Base-by-base conservation (phyloP, 306 rosid species). In the Dalbergia cultrata region DNA sequence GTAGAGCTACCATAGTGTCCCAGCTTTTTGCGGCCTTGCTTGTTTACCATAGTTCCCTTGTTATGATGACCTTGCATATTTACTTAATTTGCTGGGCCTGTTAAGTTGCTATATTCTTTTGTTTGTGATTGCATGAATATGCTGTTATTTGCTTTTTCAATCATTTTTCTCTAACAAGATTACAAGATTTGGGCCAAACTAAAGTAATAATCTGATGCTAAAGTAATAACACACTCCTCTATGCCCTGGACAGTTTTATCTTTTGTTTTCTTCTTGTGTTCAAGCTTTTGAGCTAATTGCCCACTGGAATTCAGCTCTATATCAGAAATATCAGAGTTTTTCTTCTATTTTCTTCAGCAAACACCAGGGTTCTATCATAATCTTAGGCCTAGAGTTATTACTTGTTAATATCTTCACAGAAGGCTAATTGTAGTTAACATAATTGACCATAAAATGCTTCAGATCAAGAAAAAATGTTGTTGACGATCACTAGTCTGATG, bases 1-100 rank as follows among this genome's bases (percentile, higher is more conserved):
- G 97, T 93, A 88, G 81, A 65, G 72, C 76, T 72, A 56, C n/a
- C 71, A 31, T 58, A 34, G 67, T 64, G 56, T 81, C 39, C 52
- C 70, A 8, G 43, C 75, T 39, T 62, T 63, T 58, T 53, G 67
- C 13, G 69, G 41, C 47, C 63, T 26, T 64, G 44, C 77, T 60
- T 56, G 41, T 75, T 75, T 81, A 22, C 76, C 65, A 41, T 81
- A 16, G 9, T 54, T 60, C 76, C 56, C 34, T 34, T 43, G 33
- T 47, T 60, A 9, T 37, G 5, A 26, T 33, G 67, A 68, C 39
- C 34, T 19, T 14, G 11, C 19, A 67, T 74, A 14, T 66, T 77
- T 49, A 5, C 56, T 58, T 67, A 9, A 47, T 35, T 59, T 67
- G 16, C 74, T 12, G 65, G 18, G 26, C 26, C 34, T 50, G 9